Base-by-base conservation (phyloP, 768 basidiomycete genomes). In the Termitomyces sp. region DNA sequence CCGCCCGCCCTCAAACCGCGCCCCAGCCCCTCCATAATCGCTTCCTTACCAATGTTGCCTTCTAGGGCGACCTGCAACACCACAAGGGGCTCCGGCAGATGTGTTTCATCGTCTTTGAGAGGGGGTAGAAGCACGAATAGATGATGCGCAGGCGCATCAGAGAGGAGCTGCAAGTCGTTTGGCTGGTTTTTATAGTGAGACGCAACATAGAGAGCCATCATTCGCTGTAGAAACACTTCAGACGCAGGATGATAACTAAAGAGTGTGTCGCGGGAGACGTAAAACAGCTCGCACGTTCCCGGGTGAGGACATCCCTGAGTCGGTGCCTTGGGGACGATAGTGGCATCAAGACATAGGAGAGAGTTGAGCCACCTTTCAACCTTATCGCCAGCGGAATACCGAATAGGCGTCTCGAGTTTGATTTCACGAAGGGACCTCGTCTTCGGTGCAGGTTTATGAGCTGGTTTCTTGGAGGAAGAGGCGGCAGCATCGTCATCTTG, bases 171-270 rank as follows among this genome's bases (percentile, higher is more conserved):
- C n/a, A 99, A 81, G 72, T 99, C 97, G 71, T 99, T 98, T 20
- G 97, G 97, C 70, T 96, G 93, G 74, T 98, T 99, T 76, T 99
- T 99, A 80, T 99, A 99, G 72, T 99, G 97, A 55, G 90, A 91
- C 1, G 97, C 93, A 55, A 98, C 96, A 74, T 98, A 99, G 1
- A 98, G 81, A 18, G 93, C 89, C 95, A 98, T 97, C 90, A 98
- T 95, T 39, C 96, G 86, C 75, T 99, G 97, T 33, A 99, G 83
- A 79, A 99, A 99, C 36, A 92, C 82, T 73, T 99, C 97, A n/a
- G 91, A 92, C 8, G 96, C 97, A 3, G 96, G 94, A 71, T 99
- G 95, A 76, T 90, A 98, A 66, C 91, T 94, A 81, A 99, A 99
- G 35, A 98, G 79, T 0, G 97, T 97, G 72, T 99, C 97, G 51